phyloP scores from a whole-genome alignment of 257 asterid species.

The Ballota nigra region DNA sequence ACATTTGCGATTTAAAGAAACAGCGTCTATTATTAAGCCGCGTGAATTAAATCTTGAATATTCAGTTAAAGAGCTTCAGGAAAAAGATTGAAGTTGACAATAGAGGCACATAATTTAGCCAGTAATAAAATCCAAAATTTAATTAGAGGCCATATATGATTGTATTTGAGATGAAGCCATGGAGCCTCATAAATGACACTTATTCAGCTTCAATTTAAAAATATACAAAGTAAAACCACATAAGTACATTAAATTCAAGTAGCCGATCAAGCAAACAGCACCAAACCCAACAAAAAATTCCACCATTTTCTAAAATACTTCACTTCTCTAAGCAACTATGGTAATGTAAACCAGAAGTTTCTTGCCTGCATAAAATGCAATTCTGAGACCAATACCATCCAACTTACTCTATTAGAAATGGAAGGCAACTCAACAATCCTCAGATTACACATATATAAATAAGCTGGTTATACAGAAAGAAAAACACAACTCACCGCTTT shows the following conservation, averaged over 20 bases:
- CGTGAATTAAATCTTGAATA: conserved; percentile 4
- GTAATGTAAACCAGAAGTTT: not conserved
- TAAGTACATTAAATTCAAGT: not conserved
- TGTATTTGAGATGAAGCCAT: conserved; percentile 9
- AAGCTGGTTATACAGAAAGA: not conserved
- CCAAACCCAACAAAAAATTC: conserved; percentile 9
- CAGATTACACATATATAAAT: not conserved
- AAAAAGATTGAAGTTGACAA: conserved; percentile 8
- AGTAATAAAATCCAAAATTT: not conserved
- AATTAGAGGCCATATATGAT: not conserved
- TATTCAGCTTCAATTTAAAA: not conserved
- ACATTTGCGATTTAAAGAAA: not conserved
- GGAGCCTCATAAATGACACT: conserved; percentile 13
- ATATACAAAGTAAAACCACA: not conserved
- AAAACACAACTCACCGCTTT: conserved; percentile 60
- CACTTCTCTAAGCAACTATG: conserved; percentile 14
- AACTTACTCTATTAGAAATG: not conserved
- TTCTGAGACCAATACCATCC: conserved; percentile 4
- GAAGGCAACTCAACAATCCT: conserved; percentile 2
- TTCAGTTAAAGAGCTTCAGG: conserved; percentile 4
- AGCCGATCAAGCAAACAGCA: conserved; percentile 17
- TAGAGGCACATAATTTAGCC: not conserved
- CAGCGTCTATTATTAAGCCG: not conserved
- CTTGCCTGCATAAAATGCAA: not conserved
- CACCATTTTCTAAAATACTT: conserved; percentile 3